Evolutionary conservation across 352 stramenopile species (phyloP), one percentile per base, ranked within the genome.

Genomic region (Phytophthora lateralis): DNA sequence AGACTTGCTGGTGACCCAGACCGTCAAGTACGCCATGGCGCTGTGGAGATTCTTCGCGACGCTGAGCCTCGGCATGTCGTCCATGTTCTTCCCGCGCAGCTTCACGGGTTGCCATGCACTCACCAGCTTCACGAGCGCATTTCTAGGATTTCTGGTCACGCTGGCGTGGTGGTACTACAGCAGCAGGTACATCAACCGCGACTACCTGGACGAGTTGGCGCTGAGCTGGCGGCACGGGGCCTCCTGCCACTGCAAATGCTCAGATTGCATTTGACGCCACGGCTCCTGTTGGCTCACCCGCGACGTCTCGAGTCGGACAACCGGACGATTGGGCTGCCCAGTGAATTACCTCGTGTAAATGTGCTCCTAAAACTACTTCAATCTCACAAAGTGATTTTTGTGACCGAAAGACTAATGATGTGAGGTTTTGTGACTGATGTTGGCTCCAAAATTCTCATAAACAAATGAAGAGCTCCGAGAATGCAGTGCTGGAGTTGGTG

Each of bases 91-190:
- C 37, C 44, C 45, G 9, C 21, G 29, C n/a, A 49, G 18, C 17
- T 60, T 58, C 47, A 47, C 47, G 6, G 20, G 27, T 8, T 73
- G 60, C 21, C 63, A 58, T 1, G 47, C 66, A 6, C 75, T 86
- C 21, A 60, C 51, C 20, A 83, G 63, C n/a, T 76, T 76, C 47
- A 63, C 60, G 0, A 79, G 65, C 20, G 60, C 71, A 6, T 37
- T 72, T 15, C 53, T 90, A 7, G 66, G 72, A 0, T 12, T 77
- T 15, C 48, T 88, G 5, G 60, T 82, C 46, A 46, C 68, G 4
- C 4, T 88, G 43, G 62, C 72, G 20, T 90, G 78, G 81, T 85
- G 75, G 70, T 73, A 69, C 32, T 90, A 88, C 54, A 71, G 72
- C 34, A 58, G 49, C 39, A 79, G 70, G 34, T 78, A 88, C 54